Evolutionary conservation across 1,284 basidiomycete species (phyloP).

Genomic region (Schizophyllum commune): DNA sequence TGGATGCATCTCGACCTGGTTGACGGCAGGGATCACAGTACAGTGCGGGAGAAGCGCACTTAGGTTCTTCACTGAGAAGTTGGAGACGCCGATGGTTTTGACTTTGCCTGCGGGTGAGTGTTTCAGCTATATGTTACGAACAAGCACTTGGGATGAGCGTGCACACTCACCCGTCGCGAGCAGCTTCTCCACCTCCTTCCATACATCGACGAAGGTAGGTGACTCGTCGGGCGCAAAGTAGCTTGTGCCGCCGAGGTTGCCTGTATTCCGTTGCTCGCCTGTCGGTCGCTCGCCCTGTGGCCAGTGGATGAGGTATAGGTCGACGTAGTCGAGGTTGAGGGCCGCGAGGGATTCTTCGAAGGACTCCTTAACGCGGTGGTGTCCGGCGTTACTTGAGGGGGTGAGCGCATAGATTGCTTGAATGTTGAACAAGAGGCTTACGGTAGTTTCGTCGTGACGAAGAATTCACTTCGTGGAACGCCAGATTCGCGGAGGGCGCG

Average conservation of each 20-base stretch:
- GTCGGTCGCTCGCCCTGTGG: constrained; percentile 20
- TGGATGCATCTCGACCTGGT: constrained; percentile 61
- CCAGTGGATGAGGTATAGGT: constrained; percentile 71
- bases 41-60: constrained; percentile 29
- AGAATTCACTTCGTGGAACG: constrained; percentile 40
- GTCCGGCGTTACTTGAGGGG: constrained; percentile 21
- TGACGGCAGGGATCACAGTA: constrained; percentile 46
- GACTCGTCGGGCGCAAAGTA: constrained; percentile 32
- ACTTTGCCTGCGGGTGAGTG: constrained; percentile 27
- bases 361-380: constrained; percentile 41
- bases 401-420: background rate
- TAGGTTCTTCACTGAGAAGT: constrained; percentile 55
- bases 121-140: background rate
- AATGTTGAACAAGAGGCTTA: constrained; percentile 8
- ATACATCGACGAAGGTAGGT: constrained; percentile 44
- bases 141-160: too few relatives aligned
- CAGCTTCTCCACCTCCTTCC: constrained; percentile 50
- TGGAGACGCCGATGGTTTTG: constrained; percentile 59
- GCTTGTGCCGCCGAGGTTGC: background rate
- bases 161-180: constrained; percentile 29
- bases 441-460: constrained; percentile 41
- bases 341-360: constrained; percentile 49
- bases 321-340: constrained; percentile 57
- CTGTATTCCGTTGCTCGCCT: background rate
- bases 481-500: constrained; percentile 39